These are phyloP conservation scores for Periconia digitata DNA, from an alignment of 2,329 filamentous ascomycete genomes.

Conservation along the genomic window DNA sequence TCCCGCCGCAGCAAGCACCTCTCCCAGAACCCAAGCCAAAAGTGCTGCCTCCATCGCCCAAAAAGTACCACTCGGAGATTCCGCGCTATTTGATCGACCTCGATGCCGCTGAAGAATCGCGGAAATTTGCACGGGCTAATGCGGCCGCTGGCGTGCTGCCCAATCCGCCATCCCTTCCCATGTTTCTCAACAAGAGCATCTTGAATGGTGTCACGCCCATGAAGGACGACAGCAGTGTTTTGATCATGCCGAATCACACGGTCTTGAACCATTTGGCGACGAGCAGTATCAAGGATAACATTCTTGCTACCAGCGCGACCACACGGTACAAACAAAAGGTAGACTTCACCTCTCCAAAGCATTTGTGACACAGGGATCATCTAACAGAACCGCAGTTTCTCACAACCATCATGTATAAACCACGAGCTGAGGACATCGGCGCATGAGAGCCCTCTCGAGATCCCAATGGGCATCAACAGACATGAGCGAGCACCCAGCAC, in stretches of 20 bases:
- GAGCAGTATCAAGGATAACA: conserved; percentile 96
- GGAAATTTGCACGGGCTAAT: conserved; percentile 72
- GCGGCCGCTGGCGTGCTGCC: conserved; percentile 71
- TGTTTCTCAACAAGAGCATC: conserved; percentile 92
- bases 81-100: conserved; percentile 85
- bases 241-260: conserved; percentile 96
- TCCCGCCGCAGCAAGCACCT: conserved; percentile 24
- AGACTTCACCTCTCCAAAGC: conserved; percentile 21
- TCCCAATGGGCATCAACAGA: background rate
- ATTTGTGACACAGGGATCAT: background rate
- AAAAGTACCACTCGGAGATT: conserved; percentile 71
- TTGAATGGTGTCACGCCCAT: conserved; percentile 87
- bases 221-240: conserved; percentile 96
- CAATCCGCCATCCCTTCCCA: conserved; percentile 79
- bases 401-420: conserved; percentile 97
- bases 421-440: conserved; percentile 56
- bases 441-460: background rate
- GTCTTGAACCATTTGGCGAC: conserved; percentile 95
- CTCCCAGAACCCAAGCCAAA: conserved; percentile 30
- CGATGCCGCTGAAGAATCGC: conserved; percentile 79
- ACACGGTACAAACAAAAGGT: conserved; percentile 98
- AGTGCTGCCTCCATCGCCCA: conserved; percentile 45
- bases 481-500: background rate
- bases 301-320: conserved; percentile 91
- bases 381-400: conserved; percentile 68